Evolutionary conservation across 371 early-diverging fungal genomes (phyloP).

Genomic region (Funneliformis caledonium): DNA sequence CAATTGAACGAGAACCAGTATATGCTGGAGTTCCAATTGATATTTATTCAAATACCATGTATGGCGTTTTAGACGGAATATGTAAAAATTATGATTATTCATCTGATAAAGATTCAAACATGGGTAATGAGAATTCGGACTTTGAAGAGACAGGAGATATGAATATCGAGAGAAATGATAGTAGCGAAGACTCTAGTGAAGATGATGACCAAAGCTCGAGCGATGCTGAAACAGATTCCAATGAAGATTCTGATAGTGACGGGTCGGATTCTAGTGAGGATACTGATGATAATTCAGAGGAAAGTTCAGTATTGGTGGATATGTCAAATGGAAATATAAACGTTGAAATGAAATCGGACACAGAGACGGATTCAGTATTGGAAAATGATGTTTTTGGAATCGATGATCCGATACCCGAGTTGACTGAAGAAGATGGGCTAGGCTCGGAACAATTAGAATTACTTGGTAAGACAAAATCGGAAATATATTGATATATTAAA

Average conservation of each 20-base stretch:
- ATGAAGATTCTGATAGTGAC: not conserved
- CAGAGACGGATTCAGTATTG: not conserved
- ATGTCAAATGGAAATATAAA: not conserved
- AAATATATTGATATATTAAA: not conserved
- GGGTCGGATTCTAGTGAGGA: not conserved
- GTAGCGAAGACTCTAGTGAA: not conserved
- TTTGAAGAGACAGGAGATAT: not conserved
- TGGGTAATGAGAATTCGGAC: not conserved
- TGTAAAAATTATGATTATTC: not conserved
- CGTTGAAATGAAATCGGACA: not conserved
- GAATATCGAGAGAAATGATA: not conserved
- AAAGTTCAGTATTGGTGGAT: too few species aligned
- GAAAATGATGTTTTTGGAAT: not conserved
- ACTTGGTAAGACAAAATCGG: conserved; percentile 11
- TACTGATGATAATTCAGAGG: not conserved
- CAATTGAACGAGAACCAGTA: too few species aligned
- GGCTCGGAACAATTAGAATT: conserved; percentile 15
- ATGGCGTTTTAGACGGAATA: too few species aligned
- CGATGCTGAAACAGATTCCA: not conserved
- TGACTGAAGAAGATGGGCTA: conserved; percentile 3
- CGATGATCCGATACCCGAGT: not conserved
- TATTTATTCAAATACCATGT: too few species aligned
- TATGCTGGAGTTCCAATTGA: too few species aligned
- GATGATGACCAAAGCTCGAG: not conserved
- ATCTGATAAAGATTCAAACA: not conserved